These are phyloP conservation scores for Metschnikowia rubicola DNA, from an alignment of 805 yeast genomes.

Conservation along the genomic window DNA sequence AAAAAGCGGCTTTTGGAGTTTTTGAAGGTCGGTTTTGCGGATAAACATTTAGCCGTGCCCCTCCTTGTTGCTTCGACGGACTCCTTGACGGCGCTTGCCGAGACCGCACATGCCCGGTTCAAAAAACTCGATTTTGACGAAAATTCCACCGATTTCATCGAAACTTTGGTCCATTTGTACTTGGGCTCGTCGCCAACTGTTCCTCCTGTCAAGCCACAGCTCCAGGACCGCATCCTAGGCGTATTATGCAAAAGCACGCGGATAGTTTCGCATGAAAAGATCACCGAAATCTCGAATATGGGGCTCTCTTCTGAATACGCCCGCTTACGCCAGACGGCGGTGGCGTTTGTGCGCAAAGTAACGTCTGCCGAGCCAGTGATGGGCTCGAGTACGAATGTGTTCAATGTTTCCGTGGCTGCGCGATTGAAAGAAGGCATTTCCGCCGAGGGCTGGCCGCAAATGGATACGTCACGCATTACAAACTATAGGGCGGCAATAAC, in stretches of 20 bases:
- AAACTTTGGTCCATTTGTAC: slow-evolving; percentile 45
- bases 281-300: slow-evolving; percentile 50
- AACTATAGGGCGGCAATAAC: slow-evolving; percentile 32
- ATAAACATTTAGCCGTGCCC: slow-evolving; percentile 40
- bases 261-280: slow-evolving; percentile 42
- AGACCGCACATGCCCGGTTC: slow-evolving; percentile 48
- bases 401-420: slow-evolving; percentile 45
- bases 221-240: slow-evolving; percentile 56
- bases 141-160: slow-evolving; percentile 46
- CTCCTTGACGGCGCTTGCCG: slow-evolving; percentile 51
- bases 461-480: slow-evolving; percentile 33
- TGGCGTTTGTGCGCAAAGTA: slow-evolving; percentile 65
- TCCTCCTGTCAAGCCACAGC: slow-evolving; percentile 51
- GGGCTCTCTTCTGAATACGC: slow-evolving; percentile 58
- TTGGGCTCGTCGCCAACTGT: slow-evolving; percentile 42
- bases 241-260: slow-evolving; percentile 49
- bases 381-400: slow-evolving; percentile 4
- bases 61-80: slow-evolving; percentile 65
- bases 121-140: slow-evolving; percentile 50
- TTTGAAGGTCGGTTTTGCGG: slow-evolving; percentile 40
- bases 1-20: slow-evolving; percentile 35
- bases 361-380: slow-evolving; percentile 19
- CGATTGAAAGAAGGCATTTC: slow-evolving; percentile 51
- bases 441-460: slow-evolving; percentile 59
- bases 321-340: slow-evolving; percentile 53